Evolutionary conservation across 2,329 filamentous ascomycete genomes (phyloP), one percentile per base, ranked within the genome.

Genomic region (Bipolaris sorokiniana): DNA sequence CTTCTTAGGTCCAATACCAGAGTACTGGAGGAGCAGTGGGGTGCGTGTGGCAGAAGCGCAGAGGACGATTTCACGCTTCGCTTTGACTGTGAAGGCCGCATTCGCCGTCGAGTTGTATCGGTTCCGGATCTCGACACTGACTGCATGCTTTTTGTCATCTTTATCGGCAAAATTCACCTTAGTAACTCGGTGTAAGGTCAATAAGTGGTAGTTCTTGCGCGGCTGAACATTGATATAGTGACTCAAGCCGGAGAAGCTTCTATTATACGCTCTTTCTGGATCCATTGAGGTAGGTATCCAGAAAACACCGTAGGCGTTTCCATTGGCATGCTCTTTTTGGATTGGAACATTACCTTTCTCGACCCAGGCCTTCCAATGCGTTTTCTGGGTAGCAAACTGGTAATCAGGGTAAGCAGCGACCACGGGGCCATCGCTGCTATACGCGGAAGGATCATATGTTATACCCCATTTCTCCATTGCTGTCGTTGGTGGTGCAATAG

Each of bases 21-120:
- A 88, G 18, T 86, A 76, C 66, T 89, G 84, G 0, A 89, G 79
- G 1, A 89, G 77, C 0, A 73, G 69, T 0, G 85, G 83, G 0
- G 83, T 83, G 1, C 81, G 80, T 3, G 80, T 72, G 0, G 83
- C 78, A 4, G 84, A 84, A 2, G 77, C 74, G 0, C 78, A 73
- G 5, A 80, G 69, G 3, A 82, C 72, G 42, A 44, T 20, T 45
- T 51, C 38, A 31, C 26, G 37, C 23, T 44, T 51, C 23, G 49
- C 49, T 4, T 38, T 44, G 20, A 44, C 28, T 23, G 33, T 51
- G 28, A 44, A 44, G 26, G n/a, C 31, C 15, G 16, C n/a, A 28
- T 36, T 38, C 15, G 34, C 34, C 15, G 15, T 37, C 34, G n/a
- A 37, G 34, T 37, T 37, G 34, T 37, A 37, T 37, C 34, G 34